Evolutionary conservation across 768 basidiomycete species (phyloP).

Genomic region (Tubosaeta sp.): DNA sequence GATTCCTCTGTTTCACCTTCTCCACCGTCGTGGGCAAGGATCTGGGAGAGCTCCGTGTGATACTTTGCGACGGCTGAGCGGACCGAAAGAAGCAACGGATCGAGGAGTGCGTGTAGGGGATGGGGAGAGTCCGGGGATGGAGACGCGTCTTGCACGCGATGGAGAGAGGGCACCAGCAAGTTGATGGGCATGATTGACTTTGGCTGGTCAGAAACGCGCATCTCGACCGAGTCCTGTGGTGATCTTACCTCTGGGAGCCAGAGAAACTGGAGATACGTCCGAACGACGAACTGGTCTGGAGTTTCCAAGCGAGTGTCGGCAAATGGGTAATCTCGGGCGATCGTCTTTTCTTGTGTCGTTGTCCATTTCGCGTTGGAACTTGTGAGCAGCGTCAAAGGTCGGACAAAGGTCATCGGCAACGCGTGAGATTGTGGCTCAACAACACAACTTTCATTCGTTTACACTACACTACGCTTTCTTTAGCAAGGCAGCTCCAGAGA

Average conservation of each 20-base stretch:
- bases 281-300: constrained; percentile 52
- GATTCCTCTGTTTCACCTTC: constrained; percentile 63
- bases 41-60: constrained; percentile 54
- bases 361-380: constrained; percentile 45
- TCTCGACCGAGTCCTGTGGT: not conserved
- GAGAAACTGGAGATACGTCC: constrained; percentile 71
- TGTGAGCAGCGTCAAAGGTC: constrained; percentile 18
- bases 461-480: constrained; percentile 5
- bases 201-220: constrained; percentile 10
- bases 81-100: constrained; percentile 60
- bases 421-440: not conserved
- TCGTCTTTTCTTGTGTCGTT: constrained; percentile 51
- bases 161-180: constrained; percentile 52
- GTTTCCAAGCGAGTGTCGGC: constrained; percentile 39
- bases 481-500: constrained; percentile 22
- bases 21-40: constrained; percentile 56
- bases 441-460: not conserved
- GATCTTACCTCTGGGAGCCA: constrained; percentile 71
- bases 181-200: constrained; percentile 72
- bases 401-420: constrained; percentile 16
- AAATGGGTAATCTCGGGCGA: constrained; percentile 57
- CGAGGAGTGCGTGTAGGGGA: constrained; percentile 55
- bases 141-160: constrained; percentile 40
- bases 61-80: constrained; percentile 57
- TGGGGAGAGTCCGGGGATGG: constrained; percentile 36